Evolutionary conservation across 495 filamentous ascomycete species (phyloP).

Genomic region (Cercophora newfieldiana): DNA sequence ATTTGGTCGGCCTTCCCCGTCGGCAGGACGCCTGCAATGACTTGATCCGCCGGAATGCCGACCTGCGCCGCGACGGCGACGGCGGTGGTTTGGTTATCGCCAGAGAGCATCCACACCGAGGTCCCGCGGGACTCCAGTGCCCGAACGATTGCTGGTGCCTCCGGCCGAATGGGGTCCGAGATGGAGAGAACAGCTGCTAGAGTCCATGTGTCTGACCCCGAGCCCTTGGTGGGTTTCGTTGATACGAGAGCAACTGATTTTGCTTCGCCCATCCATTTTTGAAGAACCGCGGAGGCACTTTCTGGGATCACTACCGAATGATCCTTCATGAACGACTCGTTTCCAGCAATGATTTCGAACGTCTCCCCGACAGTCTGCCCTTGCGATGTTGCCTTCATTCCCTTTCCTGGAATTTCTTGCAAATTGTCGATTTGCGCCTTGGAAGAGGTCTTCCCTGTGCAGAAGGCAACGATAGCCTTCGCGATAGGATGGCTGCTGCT

Average conservation of each 20-base stretch:
- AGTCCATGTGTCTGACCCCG: constrained; percentile 27
- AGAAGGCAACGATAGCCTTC: constrained; percentile 73
- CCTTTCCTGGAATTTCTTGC: constrained; percentile 78
- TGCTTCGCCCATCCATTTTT: constrained; percentile 67
- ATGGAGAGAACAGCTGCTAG: constrained; percentile 57
- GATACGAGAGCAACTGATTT: constrained; percentile 75
- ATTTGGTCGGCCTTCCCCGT: constrained; percentile 86
- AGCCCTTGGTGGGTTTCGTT: constrained; percentile 28
- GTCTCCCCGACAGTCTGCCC: constrained; percentile 33
- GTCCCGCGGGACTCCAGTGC: constrained; percentile 67
- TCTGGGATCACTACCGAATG: constrained; percentile 35
- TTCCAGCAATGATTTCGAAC: constrained; percentile 78
- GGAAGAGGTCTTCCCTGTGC: constrained; percentile 38
- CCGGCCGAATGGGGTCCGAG: constrained; percentile 76
- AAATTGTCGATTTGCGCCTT: constrained; percentile 48
- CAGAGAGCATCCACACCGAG: constrained; percentile 88
- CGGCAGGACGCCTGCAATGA: constrained; percentile 87
- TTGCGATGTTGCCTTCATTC: constrained; percentile 69
- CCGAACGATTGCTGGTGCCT: constrained; percentile 64
- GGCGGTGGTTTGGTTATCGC: constrained; percentile 76
- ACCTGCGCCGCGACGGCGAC: constrained; percentile 72
- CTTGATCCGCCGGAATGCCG: constrained; percentile 69
- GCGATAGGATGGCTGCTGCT: constrained; percentile 87
- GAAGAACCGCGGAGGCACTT: constrained; percentile 46
- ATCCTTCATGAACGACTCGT: constrained; percentile 70